Conservation (phyloP, 2,329 filamentous ascomycete genomes). For the Cryphonectria japonica region DNA sequence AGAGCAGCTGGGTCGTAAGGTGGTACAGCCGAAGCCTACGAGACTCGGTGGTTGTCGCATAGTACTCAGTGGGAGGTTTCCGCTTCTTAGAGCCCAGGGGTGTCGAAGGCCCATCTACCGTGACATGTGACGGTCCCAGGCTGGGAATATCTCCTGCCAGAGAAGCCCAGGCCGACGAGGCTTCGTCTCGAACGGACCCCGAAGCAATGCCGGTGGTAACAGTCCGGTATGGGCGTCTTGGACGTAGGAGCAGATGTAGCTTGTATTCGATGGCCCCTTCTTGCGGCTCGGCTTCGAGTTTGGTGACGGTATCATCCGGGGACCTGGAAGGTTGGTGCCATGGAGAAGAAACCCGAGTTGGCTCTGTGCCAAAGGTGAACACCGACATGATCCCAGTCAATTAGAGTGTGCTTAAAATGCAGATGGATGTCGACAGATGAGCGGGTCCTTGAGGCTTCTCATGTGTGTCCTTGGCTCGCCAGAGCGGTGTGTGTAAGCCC, state of each 20-base stretch:
- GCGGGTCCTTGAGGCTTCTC: not conserved
- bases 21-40: conserved; percentile 86
- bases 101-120: conserved; percentile 39
- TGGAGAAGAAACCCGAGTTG: conserved; percentile 85
- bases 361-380: conserved; percentile 91
- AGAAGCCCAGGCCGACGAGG: conserved; percentile 14
- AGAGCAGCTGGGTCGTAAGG: conserved; percentile 90
- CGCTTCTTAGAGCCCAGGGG: conserved; percentile 13
- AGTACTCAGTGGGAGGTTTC: conserved; percentile 17
- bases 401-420: not conserved
- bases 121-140: not conserved
- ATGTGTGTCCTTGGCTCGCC: not conserved
- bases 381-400: conserved; percentile 76
- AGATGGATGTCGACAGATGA: not conserved
- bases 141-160: conserved; percentile 31
- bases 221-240: conserved; percentile 68
- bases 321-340: conserved; percentile 69
- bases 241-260: conserved; percentile 82
- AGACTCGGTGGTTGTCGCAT: conserved; percentile 58
- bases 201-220: conserved; percentile 61
- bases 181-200: conserved; percentile 17
- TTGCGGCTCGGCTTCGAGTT: conserved; percentile 87
- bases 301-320: conserved; percentile 59
- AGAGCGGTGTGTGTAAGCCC: conserved; percentile 21
- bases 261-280: conserved; percentile 97